A percentile compares a stretch with the other conserved stretches of the same genome.
Evolutionary conservation across 345 rosid genomes (phyloP).

Genomic region (Brassica nigra): DNA sequence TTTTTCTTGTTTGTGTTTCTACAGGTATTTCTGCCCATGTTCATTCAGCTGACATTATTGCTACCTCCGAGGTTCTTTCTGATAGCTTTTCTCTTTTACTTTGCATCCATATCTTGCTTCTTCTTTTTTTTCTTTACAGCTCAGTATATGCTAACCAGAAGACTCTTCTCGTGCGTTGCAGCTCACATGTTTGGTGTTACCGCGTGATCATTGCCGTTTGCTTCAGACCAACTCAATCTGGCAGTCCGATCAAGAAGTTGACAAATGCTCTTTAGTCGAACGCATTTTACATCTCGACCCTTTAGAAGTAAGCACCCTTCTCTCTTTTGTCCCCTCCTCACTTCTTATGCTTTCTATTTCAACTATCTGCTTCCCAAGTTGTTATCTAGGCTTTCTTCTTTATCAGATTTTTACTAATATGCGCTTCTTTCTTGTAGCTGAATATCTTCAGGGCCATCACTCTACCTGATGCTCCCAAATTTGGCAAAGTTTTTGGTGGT

Average conservation of each 20-base stretch:
- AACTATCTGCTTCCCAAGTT: too few species aligned
- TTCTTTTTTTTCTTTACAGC: background rate
- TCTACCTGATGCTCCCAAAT: constrained; percentile 82
- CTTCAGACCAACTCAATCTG: constrained; percentile 84
- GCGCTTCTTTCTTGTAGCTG: constrained; percentile 51
- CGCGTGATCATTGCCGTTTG: constrained; percentile 58
- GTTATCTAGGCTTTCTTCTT: too few species aligned
- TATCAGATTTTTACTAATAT: background rate
- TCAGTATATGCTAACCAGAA: background rate
- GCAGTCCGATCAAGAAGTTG: constrained; percentile 68
- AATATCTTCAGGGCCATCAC: constrained; percentile 87
- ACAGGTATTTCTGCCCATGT: constrained; percentile 56
- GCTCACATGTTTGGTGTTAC: constrained; percentile 83
- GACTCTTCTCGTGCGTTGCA: constrained; percentile 33
- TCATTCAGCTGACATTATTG: constrained; percentile 74
- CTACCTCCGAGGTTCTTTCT: constrained; percentile 67
- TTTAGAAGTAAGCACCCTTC: constrained; percentile 57
- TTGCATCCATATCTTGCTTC: too few species aligned
- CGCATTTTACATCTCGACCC: constrained; percentile 85
- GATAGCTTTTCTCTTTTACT: background rate
- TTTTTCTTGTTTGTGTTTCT: background rate
- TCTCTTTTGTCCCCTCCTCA: background rate
- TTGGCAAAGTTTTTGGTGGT: constrained; percentile 96
- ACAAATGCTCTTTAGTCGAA: constrained; percentile 68
- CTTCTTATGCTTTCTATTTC: too few species aligned